Conservation (phyloP, 805 yeast species). For the Nakazawaea wickerhamii region DNA sequence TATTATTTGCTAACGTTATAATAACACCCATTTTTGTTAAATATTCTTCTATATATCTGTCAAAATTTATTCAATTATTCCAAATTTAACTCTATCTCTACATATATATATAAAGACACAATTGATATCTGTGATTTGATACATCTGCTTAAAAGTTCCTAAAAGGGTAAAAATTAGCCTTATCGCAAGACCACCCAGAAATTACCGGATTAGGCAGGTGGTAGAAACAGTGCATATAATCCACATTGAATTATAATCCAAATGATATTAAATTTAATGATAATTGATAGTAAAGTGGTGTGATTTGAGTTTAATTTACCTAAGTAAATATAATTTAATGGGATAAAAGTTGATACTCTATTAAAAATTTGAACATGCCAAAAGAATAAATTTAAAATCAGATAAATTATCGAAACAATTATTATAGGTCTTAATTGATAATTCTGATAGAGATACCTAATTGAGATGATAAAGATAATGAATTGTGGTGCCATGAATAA, state of each 20-base stretch:
- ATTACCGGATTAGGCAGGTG: constrained; percentile 65
- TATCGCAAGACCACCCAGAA: neutral
- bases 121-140: neutral
- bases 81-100: too few relatives aligned
- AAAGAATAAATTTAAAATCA: constrained; percentile 46
- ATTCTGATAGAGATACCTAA: constrained; percentile 30
- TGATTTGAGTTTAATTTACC: constrained; percentile 29
- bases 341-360: constrained; percentile 72
- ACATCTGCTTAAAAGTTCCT: constrained; percentile 2
- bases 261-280: constrained; percentile 41
- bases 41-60: neutral
- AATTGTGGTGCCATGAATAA: constrained; percentile 67
- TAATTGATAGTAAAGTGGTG: constrained; percentile 3
- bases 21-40: constrained; percentile 6
- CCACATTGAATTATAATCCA: constrained; percentile 71
- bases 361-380: constrained; percentile 88
- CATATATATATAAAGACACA: neutral
- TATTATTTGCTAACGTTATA: neutral
- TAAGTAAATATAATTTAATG: constrained; percentile 69
- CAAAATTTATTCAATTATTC: neutral
- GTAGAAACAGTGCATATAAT: constrained; percentile 76
- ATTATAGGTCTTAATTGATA: constrained; percentile 34
- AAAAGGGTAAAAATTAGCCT: constrained; percentile 9
- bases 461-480: constrained; percentile 35
- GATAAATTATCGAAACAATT: constrained; percentile 35